Evolutionary conservation across 495 filamentous ascomycete genomes (phyloP), one percentile per base, ranked within the genome.

Genomic region (Aspergillus indologenus): DNA sequence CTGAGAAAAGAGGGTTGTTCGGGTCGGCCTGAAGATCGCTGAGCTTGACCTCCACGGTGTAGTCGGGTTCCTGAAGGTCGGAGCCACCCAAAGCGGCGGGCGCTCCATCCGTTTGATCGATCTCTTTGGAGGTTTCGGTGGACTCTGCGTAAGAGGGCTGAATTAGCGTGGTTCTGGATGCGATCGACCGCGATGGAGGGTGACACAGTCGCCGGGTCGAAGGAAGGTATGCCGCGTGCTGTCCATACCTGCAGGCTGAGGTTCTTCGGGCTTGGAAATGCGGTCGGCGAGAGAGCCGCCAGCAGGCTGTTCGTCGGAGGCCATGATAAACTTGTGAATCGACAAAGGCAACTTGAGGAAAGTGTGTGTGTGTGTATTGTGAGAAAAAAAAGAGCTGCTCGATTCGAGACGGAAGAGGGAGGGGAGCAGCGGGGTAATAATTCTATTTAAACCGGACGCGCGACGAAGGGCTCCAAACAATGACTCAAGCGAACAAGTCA

Each of bases 1-100:
- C 84, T 11, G 94, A 98, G 73, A 81, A 92, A 20, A 98, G 80
- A 3, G 94, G 94, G 68, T 90, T 93, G 58, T 90, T 87, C 0
- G 87, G 85, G 66, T 98, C 91, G 17, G 83, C 82, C 70, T 97
- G 93, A 46, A 96, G 79, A 67, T 96, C 92, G 62, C 85, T 88
- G 48, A 98, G 82, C 75, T 94, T 93, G 61, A 98, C 90, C 62
- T 96, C 85, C 53, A 98, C 88, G 56, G 89, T 85, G 73, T 89
- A 92, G 24, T 86, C 83, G 2, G 83, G 82, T 64, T 94, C 90
- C 50, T 89, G 75, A 11, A 96, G 83, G 23, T 77, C 80, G 6
- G 79, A 80, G 40, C 82, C 81, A 3, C 71, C 68, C 20, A 67
- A 53, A 7, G 61, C 60, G 15, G 67, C 71, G 17, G 76, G 57